Conservation (phyloP, 1,284 basidiomycete species). For the Lentinula novae-zelandiae region DNA sequence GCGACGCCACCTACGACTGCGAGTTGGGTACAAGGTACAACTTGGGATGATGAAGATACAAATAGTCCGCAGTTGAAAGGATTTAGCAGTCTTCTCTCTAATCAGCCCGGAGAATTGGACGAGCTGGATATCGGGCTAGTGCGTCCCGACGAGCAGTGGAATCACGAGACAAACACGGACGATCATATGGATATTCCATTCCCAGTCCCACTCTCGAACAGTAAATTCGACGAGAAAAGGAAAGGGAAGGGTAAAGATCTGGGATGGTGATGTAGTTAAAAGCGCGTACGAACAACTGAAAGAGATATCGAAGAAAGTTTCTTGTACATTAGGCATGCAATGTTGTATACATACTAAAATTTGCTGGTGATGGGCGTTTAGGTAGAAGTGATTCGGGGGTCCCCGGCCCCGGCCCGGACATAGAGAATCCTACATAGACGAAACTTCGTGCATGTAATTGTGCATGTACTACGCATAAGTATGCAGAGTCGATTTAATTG, state of each 20-base stretch:
- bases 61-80: not conserved
- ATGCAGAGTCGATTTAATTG: too few species aligned
- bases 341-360: too few species aligned
- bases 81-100: not conserved
- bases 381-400: too few species aligned
- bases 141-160: not conserved
- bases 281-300: not conserved
- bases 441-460: too few species aligned
- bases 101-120: not conserved
- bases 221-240: not conserved
- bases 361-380: too few species aligned
- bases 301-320: not conserved
- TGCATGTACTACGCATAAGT: too few species aligned
- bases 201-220: too few species aligned
- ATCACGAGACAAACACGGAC: not conserved
- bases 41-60: not conserved
- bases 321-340: too few species aligned
- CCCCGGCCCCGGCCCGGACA: too few species aligned
- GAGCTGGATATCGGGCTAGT: not conserved
- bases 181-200: not conserved
- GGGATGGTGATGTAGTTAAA: not conserved
- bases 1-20: not conserved
- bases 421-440: too few species aligned
- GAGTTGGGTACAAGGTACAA: not conserved
- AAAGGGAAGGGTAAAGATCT: not conserved